Base-by-base conservation (phyloP, 345 rosid genomes). In the Kernera saxatilis region DNA sequence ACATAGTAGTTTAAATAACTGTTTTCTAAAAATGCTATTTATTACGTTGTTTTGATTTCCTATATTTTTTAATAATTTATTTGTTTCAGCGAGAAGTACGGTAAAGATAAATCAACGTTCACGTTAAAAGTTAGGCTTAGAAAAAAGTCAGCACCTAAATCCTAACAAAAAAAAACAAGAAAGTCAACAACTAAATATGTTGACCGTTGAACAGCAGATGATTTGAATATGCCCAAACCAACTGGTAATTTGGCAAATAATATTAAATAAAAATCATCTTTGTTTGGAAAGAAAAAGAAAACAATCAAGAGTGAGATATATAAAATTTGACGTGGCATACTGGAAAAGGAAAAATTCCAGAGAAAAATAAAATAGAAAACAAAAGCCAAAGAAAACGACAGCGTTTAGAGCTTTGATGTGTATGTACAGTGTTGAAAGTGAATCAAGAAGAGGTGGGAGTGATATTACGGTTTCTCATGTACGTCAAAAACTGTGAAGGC, bases 401-500 rank as follows among this genome's bases (percentile, higher is more conserved):
- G 54, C 78, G 48, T 74, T 29, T 29, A 22, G 8, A 22, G 46
- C 61, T 27, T 1, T 52, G 50, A 17, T 36, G 4, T 25, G 68
- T 74, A 74, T 74, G 61, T 67, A 74, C 78, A 73, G 13, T 23
- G 44, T 11, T 37, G 18, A 36, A 37, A 21, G 22, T 3, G n/a
- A 3, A 50, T 73, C 71, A 73, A 46, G 64, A 63, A 14, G 43
- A 26, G 26, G 39, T 67, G 32, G 96, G 98, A 80, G 61, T 80
- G 77, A 93, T 87, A 0, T 84, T 81, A 67, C 94, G 85, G 74
- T 73, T 69, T 67, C 87, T 85, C 94, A 93, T 83, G 74, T 86
- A 87, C 48, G 86, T 65, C 78, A 88, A 83, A 83, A 93, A 90
- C 45, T 93, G 98, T 3, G 86, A 69, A 0, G 98, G 98, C 75